Evolutionary conservation across 352 stramenopile species (phyloP).

Genomic region (Blastocystis sp.): DNA sequence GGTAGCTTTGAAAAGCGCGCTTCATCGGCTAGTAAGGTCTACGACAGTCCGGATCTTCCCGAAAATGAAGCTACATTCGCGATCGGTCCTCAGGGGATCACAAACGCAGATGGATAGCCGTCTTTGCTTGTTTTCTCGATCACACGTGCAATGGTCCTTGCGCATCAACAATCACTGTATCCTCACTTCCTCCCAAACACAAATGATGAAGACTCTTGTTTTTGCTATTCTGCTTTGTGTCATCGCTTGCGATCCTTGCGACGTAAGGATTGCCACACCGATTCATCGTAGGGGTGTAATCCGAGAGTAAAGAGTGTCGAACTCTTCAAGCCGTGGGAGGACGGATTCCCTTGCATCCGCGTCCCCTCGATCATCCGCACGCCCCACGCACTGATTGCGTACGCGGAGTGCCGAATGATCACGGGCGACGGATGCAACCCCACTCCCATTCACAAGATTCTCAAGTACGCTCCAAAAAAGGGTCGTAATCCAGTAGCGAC

Average conservation of each 20-base stretch:
- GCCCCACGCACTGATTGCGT: conserved; percentile 34
- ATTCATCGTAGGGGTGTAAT: conserved; percentile 13
- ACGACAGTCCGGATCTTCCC: conserved; percentile 84
- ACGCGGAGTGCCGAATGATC: conserved; percentile 38
- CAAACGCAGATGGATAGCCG: conserved; percentile 78
- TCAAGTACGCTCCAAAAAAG: not conserved
- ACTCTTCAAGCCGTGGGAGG: conserved; percentile 52
- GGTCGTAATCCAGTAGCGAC: not conserved
- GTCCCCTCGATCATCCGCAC: conserved; percentile 31
- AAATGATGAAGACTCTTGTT: not conserved
- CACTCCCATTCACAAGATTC: not conserved
- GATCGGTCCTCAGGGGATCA: conserved; percentile 88
- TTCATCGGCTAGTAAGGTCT: conserved; percentile 79
- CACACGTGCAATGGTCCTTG: not conserved
- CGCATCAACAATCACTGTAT: not conserved
- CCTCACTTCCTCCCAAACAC: not conserved
- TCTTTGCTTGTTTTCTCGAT: not conserved
- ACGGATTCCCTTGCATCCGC: conserved; percentile 33
- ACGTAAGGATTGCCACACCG: not conserved
- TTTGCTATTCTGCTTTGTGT: not conserved
- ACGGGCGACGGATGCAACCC: conserved; percentile 27
- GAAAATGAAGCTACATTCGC: conserved; percentile 93
- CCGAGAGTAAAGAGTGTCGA: conserved; percentile 23
- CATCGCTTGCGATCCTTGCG: not conserved
- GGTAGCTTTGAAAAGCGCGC: conserved; percentile 79